Percentiles rank a stretch among this genome's conserved stretches.
Evolutionary conservation across 2,329 filamentous ascomycete genomes (phyloP).

Genomic region (Tolypocladium paradoxum): DNA sequence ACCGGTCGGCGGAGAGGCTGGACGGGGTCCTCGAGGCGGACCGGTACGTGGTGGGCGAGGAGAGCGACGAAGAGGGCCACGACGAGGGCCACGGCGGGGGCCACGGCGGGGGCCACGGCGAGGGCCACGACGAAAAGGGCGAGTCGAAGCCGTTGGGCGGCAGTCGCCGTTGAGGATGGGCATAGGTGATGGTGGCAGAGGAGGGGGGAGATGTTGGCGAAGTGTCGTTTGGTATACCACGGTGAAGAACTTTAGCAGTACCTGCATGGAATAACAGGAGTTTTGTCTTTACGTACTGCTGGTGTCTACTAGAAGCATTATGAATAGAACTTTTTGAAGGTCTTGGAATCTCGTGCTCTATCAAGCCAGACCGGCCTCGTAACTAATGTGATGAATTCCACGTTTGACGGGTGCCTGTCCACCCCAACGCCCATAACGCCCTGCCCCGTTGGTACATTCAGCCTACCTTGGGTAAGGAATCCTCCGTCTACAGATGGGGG

Average conservation of each 20-base stretch:
- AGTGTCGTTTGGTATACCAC: background rate
- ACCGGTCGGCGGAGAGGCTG: constrained; percentile 20
- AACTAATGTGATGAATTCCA: background rate
- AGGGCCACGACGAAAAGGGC: constrained; percentile 9
- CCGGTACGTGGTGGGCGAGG: constrained; percentile 41
- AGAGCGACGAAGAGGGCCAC: constrained; percentile 28
- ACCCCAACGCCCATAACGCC: background rate
- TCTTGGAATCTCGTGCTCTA: background rate
- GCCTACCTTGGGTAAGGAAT: too few relatives aligned
- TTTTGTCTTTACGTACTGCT: background rate
- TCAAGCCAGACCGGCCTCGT: background rate
- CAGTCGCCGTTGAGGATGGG: constrained; percentile 3
- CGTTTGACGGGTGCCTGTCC: too few relatives aligned
- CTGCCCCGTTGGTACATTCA: background rate
- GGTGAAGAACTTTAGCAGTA: background rate
- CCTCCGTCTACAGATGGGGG: background rate
- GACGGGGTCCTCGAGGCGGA: constrained; percentile 17
- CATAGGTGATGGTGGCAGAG: background rate
- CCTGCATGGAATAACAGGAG: background rate
- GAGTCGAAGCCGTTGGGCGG: constrained; percentile 14
- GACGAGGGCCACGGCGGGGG: background rate
- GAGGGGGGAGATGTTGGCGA: background rate
- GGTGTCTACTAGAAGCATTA: background rate
- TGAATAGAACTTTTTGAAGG: background rate
- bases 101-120: too few relatives aligned